Percentiles rank a stretch among this genome's conserved stretches.
Evolutionary conservation across 345 rosid genomes (phyloP).

Genomic region (Eucalyptus marginata): DNA sequence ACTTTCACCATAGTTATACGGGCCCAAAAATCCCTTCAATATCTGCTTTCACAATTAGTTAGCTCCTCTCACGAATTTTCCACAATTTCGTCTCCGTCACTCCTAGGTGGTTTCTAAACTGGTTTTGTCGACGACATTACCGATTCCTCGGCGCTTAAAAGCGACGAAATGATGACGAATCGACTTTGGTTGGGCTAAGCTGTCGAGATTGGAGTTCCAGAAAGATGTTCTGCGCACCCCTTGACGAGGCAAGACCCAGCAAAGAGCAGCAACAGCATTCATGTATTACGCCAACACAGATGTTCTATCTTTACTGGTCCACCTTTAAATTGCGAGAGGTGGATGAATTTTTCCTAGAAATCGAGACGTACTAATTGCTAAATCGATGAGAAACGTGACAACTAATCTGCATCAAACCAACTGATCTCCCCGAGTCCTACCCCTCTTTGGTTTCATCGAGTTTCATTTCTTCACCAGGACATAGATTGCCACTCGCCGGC

Average conservation of each 20-base stretch:
- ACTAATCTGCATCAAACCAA: not conserved
- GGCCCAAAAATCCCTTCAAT: not conserved
- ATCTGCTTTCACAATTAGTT: not conserved
- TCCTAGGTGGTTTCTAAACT: not conserved
- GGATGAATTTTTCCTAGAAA: not conserved
- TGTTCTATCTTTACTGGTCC: not conserved
- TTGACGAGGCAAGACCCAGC: not conserved
- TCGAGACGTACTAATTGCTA: not conserved
- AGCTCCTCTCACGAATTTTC: not conserved
- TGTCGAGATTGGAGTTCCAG: not conserved
- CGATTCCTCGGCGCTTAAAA: not conserved
- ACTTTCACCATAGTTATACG: not conserved
- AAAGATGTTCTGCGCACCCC: not conserved
- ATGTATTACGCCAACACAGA: not conserved
- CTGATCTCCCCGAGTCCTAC: not conserved
- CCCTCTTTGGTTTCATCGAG: not conserved
- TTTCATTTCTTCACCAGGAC: constrained; percentile 47
- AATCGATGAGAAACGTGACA: not conserved
- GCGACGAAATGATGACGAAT: not conserved
- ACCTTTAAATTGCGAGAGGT: not conserved
- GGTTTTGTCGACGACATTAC: not conserved
- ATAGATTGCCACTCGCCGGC: constrained; percentile 49
- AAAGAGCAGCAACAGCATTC: not conserved
- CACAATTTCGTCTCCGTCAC: not conserved
- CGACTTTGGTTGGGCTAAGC: not conserved